Base-by-base conservation (phyloP, 2,329 filamentous ascomycete genomes). In the Fusarium sororula region DNA sequence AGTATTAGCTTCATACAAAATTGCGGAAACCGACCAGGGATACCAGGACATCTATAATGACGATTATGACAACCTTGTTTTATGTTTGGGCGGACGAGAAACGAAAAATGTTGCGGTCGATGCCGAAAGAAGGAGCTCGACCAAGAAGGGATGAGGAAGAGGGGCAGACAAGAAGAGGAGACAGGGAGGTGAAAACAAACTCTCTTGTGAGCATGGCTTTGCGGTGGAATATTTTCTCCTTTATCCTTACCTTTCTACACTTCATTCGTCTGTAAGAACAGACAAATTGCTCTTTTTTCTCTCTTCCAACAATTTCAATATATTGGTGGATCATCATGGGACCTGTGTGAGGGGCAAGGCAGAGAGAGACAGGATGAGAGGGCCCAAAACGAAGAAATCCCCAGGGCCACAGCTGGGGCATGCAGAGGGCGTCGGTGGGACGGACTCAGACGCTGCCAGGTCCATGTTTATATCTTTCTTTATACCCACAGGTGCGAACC, bases 1-100 rank as follows among this genome's bases (percentile, higher is more conserved):
- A 60, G 65, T 56, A 73, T 63, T 59, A 72, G 72, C 76, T 72
- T 41, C 65, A 65, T 64, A 68, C 66, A 28, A 67, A 61, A 54
- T 55, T 42, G 38, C 61, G 51, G 57, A 70, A 28, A 39, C 38
- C 37, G 50, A 63, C 45, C 44, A 58, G 59, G 41, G 41, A 68
- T 69, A 50, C 58, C 62, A 57, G 54, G 47, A 39, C 44, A 70
- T 73, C 45, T 62, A 55, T 56, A 53, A 67, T 59, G 50, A 71
- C 62, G 71, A 74, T 51, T 57, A 72, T 73, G 64, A 72, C 65
- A 58, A 47, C 55, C 59, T 54, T 72, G 24, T 68, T 59, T 68
- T 63, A 53, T 59, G 66, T 70, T 66, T 35, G 53, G 38, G 53
- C 41, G 45, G 47, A 53, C 48, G 37, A 63, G 37, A 66, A 65